Base-by-base conservation (phyloP, 2,329 filamentous ascomycete species). In the Penicillium crustosum region DNA sequence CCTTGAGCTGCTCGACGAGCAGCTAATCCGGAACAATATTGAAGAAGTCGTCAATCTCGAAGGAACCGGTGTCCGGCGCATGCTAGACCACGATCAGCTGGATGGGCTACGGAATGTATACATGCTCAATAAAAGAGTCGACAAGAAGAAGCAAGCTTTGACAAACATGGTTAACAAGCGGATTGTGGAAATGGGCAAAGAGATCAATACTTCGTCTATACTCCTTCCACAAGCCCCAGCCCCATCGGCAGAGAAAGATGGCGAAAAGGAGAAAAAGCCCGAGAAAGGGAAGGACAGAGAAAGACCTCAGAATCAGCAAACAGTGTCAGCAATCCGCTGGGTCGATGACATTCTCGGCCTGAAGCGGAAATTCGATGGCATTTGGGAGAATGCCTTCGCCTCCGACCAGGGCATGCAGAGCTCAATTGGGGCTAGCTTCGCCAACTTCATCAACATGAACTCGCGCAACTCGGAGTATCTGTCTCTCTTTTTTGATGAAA, bases 401-500 rank as follows among this genome's bases (percentile, higher is more conserved):
- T 81, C 84, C 43, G 93, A 97, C 68, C 82, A 91, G 39, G 81
- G 86, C 8, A 80, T 99, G 17, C 90, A 96, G 68, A 90, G 89
- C 2, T 87, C 91, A 0, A 81, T 97, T 27, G 93, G 91, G 2
- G 88, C 88, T 69, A 96, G 92, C 70, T 96, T 97, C 67, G 84
- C 90, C 1, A 89, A 95, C 17, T 96, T 97, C 68, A 96, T 99
- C 81, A 97, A 97, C 72, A 77, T 86, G n/a, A 97, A 96, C 70
- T 75, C 80, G 15, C 87, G 93, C 61, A 89, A 89, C 66, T 91
- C 93, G 1, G 94, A 99, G 71, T 96, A 91, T 70, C 89, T 97
- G 6, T 99, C 94, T 0, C 82, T 99, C 0, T 99, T 96, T 76
- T 96, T 99, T 58, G 94, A 99, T 68, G 93, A 97, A 68, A 96